Evolutionary conservation across 306 rosid genomes (phyloP).

Genomic region (Begonia masoniana): DNA sequence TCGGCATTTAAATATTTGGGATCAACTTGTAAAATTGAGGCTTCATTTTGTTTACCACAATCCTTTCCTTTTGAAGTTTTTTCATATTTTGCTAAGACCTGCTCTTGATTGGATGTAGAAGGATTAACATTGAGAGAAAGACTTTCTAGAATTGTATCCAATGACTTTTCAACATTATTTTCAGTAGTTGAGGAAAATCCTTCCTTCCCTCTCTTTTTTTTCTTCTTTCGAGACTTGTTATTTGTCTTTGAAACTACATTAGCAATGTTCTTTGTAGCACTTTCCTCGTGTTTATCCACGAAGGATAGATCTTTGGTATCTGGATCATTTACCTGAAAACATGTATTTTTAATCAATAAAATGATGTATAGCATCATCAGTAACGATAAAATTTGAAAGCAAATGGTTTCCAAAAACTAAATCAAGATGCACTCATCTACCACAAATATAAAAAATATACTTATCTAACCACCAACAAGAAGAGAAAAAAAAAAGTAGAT

Average conservation of each 20-base stretch:
- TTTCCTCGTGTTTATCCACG: slow-evolving; percentile 14
- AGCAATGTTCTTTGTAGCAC: slow-evolving; percentile 13
- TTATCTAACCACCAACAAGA: too few species aligned
- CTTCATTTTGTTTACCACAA: slow-evolving; percentile 20
- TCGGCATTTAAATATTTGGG: slow-evolving; percentile 82
- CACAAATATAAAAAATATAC: too few species aligned
- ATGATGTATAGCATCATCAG: background rate
- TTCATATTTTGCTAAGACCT: slow-evolving; percentile 19
- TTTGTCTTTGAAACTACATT: slow-evolving; percentile 25
- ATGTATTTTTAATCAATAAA: slow-evolving; percentile 4
- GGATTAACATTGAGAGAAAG: slow-evolving; percentile 28
- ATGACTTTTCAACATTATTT: slow-evolving; percentile 26
- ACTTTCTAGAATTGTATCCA: slow-evolving; percentile 49
- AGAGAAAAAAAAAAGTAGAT: too few species aligned
- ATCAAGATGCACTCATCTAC: background rate
- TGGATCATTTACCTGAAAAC: slow-evolving; percentile 35
- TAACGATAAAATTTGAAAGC: background rate
- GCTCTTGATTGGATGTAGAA: slow-evolving; percentile 16
- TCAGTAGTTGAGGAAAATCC: slow-evolving; percentile 24
- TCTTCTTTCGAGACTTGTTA: slow-evolving; percentile 73
- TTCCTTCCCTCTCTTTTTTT: slow-evolving; percentile 65
- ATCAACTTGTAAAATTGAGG: slow-evolving; percentile 51
- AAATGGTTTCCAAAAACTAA: background rate
- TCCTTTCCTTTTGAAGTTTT: slow-evolving; percentile 14
- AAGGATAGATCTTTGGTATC: slow-evolving; percentile 11